Evolutionary conservation across 306 rosid genomes (phyloP).

Genomic region (Coriaria nepalensis): DNA sequence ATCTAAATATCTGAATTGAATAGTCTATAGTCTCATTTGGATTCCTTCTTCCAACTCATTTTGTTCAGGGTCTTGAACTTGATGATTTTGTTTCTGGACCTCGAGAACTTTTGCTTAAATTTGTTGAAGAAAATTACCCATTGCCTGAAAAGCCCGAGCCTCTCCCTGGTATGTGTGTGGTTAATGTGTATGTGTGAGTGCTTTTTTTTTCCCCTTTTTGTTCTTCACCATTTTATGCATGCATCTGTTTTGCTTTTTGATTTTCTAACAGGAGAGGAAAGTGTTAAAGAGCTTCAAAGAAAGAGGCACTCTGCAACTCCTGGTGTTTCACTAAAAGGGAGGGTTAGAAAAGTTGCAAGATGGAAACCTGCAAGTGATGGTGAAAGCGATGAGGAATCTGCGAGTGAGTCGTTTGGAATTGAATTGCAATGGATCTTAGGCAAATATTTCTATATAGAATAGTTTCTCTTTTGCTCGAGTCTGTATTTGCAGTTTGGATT

Average conservation of each 20-base stretch:
- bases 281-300: conserved; percentile 91
- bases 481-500: not conserved
- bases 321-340: conserved; percentile 79
- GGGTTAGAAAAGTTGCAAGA: conserved; percentile 81
- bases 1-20: conserved; percentile 6
- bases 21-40: conserved; percentile 10
- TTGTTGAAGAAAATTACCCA: conserved; percentile 95
- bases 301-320: conserved; percentile 93
- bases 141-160: conserved; percentile 95
- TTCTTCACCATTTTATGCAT: too few species aligned
- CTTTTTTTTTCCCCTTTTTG: conserved; percentile 9
- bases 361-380: conserved; percentile 70
- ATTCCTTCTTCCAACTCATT: conserved; percentile 2
- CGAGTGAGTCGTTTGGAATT: conserved; percentile 42
- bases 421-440: conserved; percentile 14
- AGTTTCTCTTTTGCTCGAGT: conserved; percentile 3
- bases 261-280: conserved; percentile 57
- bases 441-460: conserved; percentile 10
- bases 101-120: conserved; percentile 83
- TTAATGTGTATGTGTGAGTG: conserved; percentile 11
- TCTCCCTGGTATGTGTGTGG: conserved; percentile 47
- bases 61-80: conserved; percentile 74
- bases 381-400: conserved; percentile 87
- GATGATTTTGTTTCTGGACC: conserved; percentile 99
- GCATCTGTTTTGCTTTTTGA: conserved; percentile 9